Base-by-base conservation (phyloP, 1,139 yeast genomes). In the Pichia sp. region DNA sequence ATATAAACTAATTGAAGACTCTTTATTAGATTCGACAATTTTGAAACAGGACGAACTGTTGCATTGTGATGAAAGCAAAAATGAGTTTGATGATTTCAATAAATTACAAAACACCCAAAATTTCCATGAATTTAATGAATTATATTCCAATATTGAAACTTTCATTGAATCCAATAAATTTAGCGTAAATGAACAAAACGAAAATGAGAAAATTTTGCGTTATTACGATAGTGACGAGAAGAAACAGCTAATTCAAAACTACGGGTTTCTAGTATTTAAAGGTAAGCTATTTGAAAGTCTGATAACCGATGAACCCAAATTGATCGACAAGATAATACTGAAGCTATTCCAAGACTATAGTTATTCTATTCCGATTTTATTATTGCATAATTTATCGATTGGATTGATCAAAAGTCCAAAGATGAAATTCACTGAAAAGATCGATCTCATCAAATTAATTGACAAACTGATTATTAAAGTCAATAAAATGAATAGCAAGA, bases 341-440 rank as follows among this genome's bases (percentile, higher is more conserved):
- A 47, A 50, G 37, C 44, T 51, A 28, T 52, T 49, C 43, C 28
- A 29, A 5, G 57, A 56, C 39, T 59, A 55, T 43, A 38, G 48
- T 3, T 44, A 44, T n/a, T 49, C 51, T 29, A 48, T 57, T 8
- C 63, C 63, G 27, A 29, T 52, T 5, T 32, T 43, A 3, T 40
- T 58, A 29, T 39, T 58, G 3, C 60, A 58, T 37, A 53, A 56
- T 27, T 44, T 49, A 5, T 48, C 52, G 51, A 38, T 54, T n/a
- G 59, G 58, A 5, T 29, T 52, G 7, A 44, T 55, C 23, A 40
- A 46, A 5, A 49, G 52, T 16, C 40, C 35, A 27, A n/a, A 26
- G 8, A 36, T 36, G 10, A 11, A 10, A 3, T 48, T 55, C 36
- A 45, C 36, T 2, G 54, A 51, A 3, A 59, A 57, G 38, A 38